phyloP scores from a whole-genome alignment of 176 grass and related monocot species.

The Luzula sylvatica region DNA sequence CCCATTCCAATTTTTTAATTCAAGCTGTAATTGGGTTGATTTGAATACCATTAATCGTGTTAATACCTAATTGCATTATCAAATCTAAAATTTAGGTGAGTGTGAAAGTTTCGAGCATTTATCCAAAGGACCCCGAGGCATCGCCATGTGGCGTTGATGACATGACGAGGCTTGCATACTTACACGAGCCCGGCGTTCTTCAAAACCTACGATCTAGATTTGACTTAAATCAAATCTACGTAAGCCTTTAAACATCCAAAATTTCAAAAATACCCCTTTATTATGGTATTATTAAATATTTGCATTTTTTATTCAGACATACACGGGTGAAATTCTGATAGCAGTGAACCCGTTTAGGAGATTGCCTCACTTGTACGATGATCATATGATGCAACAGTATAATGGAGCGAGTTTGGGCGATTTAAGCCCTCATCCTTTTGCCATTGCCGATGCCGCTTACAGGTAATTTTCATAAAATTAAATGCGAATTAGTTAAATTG shows the following conservation, averaged over 20 bases:
- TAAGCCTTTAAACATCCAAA: constrained; percentile 27
- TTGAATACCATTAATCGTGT: constrained; percentile 4
- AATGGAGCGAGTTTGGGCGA: constrained; percentile 84
- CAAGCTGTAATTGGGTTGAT: constrained; percentile 2
- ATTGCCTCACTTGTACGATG: constrained; percentile 80
- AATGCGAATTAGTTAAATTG: background rate
- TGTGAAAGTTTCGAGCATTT: constrained; percentile 34
- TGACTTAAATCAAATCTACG: constrained; percentile 88
- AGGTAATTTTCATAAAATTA: constrained; percentile 37
- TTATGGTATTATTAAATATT: constrained; percentile 21
- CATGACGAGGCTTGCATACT: constrained; percentile 89
- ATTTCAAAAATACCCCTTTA: constrained; percentile 7
- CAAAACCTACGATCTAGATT: constrained; percentile 85
- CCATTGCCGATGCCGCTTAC: constrained; percentile 81
- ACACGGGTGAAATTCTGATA: constrained; percentile 90
- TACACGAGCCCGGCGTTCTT: constrained; percentile 80
- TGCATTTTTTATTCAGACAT: constrained; percentile 45
- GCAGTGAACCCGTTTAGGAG: constrained; percentile 96
- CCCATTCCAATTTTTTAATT: too few species aligned
- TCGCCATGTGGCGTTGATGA: constrained; percentile 75
- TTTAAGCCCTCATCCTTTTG: constrained; percentile 90
- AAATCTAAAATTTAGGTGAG: constrained; percentile 31
- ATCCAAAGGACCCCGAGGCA: constrained; percentile 75
- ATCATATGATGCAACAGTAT: constrained; percentile 97
- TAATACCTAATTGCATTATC: background rate